phyloP scores from a whole-genome alignment of 805 yeast species.

The Saccharomyces kudriavzevii region DNA sequence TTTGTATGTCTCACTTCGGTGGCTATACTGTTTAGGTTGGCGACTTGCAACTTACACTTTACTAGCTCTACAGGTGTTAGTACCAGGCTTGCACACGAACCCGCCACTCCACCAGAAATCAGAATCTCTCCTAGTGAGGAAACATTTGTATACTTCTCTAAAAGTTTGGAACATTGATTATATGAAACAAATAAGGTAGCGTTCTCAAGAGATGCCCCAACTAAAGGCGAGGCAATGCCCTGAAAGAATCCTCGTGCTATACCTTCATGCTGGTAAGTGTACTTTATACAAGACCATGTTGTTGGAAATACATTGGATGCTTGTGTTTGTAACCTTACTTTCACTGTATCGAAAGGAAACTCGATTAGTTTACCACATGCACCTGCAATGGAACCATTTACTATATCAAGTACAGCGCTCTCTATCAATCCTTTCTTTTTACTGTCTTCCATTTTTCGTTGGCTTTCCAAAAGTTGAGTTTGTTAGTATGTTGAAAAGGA shows the following conservation, averaged over 20 bases:
- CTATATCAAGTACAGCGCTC: conserved; percentile 29
- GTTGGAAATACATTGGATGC: conserved; percentile 49
- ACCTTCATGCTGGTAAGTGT: conserved; percentile 65
- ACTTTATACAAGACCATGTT: conserved; percentile 55
- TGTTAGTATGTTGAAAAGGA: background rate
- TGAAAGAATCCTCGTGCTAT: conserved; percentile 61
- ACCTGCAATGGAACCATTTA: conserved; percentile 51
- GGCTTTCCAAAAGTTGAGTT: background rate
- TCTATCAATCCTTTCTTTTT: conserved; percentile 5
- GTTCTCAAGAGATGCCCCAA: conserved; percentile 87
- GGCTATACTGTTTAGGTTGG: conserved; percentile 27
- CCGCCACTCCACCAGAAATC: conserved; percentile 72
- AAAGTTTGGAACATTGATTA: conserved; percentile 37
- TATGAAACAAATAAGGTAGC: conserved; percentile 70
- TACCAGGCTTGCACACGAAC: conserved; percentile 72
- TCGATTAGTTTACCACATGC: conserved; percentile 77
- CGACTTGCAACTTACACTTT: conserved; percentile 81
- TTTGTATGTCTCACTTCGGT: conserved; percentile 23
- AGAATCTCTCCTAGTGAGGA: conserved; percentile 40
- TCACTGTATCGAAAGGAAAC: conserved; percentile 88
- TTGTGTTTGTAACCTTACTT: conserved; percentile 78
- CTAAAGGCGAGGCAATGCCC: conserved; percentile 70
- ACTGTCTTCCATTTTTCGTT: background rate
- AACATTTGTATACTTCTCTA: conserved; percentile 24
- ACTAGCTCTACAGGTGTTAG: conserved; percentile 88